Conservation (phyloP, 768 basidiomycete species). For the Pilatotrama ljubarskyi region DNA sequence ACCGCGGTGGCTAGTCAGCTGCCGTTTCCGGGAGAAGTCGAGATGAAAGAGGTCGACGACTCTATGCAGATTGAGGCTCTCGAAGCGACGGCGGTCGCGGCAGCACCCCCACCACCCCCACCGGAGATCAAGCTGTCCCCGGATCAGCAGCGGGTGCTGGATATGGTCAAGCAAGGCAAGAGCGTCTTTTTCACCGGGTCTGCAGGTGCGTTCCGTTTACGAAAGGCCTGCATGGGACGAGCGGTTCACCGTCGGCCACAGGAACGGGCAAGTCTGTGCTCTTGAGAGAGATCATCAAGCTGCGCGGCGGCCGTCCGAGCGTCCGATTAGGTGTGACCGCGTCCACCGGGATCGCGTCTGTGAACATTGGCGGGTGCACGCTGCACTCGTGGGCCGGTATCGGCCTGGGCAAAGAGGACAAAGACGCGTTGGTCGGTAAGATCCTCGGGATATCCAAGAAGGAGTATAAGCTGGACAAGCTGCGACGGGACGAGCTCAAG, state of each 20-base stretch:
- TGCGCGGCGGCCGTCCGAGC: conserved; percentile 38
- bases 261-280: conserved; percentile 86
- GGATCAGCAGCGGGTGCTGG: conserved; percentile 52
- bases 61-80: not conserved
- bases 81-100: not conserved
- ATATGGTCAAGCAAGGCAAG: conserved; percentile 54
- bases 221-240: too few relatives aligned
- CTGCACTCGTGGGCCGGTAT: conserved; percentile 81
- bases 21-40: not conserved
- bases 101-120: conserved; percentile 2
- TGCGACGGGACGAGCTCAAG: not conserved
- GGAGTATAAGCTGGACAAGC: conserved; percentile 8
- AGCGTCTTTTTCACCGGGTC: conserved; percentile 88
- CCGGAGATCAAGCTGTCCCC: conserved; percentile 44
- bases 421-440: conserved; percentile 54
- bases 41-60: not conserved
- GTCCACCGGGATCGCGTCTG: conserved; percentile 75
- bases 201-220: conserved; percentile 52
- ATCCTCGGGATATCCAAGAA: conserved; percentile 42
- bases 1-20: not conserved
- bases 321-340: conserved; percentile 71
- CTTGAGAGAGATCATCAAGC: conserved; percentile 68
- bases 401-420: conserved; percentile 64
- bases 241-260: conserved; percentile 22
- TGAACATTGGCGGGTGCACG: conserved; percentile 81